These are phyloP conservation scores for Hyaloscypha bicolor DNA, from an alignment of 495 filamentous ascomycete genomes.

Conservation along the genomic window DNA sequence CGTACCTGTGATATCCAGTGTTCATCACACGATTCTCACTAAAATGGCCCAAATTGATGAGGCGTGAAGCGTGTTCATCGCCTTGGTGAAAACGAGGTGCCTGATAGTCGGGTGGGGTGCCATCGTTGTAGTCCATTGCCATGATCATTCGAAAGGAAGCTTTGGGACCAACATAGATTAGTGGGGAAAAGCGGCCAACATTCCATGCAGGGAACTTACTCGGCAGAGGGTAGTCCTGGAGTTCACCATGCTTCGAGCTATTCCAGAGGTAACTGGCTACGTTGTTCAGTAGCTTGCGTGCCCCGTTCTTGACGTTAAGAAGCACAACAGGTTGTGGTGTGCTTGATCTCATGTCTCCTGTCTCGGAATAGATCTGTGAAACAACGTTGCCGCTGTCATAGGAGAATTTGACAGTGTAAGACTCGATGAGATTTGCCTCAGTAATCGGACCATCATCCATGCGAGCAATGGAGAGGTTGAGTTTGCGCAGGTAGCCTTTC, in stretches of 20 bases:
- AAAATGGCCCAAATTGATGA: background rate
- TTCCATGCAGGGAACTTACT: background rate
- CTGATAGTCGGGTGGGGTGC: slow-evolving; percentile 16
- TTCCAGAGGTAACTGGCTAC: background rate
- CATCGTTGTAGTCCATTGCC: slow-evolving; percentile 13
- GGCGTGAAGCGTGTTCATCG: background rate
- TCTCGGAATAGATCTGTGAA: slow-evolving; percentile 5
- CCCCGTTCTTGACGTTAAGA: background rate
- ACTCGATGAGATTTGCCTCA: slow-evolving; percentile 24
- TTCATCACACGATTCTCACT: slow-evolving; percentile 5
- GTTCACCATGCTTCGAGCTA: background rate
- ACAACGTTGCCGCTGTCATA: slow-evolving; percentile 16
- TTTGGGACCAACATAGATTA: background rate
- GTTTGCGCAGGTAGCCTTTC: slow-evolving; percentile 25
- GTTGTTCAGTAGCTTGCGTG: background rate
- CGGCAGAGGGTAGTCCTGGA: slow-evolving; percentile 7
- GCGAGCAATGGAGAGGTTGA: slow-evolving; percentile 28
- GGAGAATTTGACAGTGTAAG: slow-evolving; percentile 28
- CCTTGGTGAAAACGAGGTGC: slow-evolving; percentile 17
- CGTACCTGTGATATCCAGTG: slow-evolving; percentile 23
- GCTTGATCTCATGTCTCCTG: background rate
- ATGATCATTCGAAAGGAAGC: slow-evolving; percentile 15
- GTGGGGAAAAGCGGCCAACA: background rate
- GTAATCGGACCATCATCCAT: slow-evolving; percentile 11
- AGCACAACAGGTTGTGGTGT: background rate